Base-by-base conservation (phyloP, 345 rosid species). In the Aquilaria sinensis region DNA sequence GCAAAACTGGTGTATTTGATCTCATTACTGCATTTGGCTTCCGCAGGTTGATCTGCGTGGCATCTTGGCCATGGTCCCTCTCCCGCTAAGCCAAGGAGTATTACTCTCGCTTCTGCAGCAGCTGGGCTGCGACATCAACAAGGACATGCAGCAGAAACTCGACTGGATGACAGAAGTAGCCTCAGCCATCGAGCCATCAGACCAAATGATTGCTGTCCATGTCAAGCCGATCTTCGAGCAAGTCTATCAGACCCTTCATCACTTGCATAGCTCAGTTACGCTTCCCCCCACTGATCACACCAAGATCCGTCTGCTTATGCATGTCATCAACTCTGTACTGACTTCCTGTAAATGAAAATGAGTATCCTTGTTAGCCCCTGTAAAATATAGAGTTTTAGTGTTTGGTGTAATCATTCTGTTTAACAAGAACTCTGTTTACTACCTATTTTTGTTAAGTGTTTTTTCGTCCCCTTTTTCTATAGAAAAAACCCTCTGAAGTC, bases 11-110 rank as follows among this genome's bases (percentile, higher is more conserved):
- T 23, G 23, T 23, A 23, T 23, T 23, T 23, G 29, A 52, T n/a
- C 23, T 23, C 31, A 10, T 29, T 31, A n/a, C 33, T 43, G 12
- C 9, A 23, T 49, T 11, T 0, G 41, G 13, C 29, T 32, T 56
- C 16, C 54, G 34, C 78, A 94, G 99, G 96, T 86, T 61, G 95
- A 86, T 80, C 69, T 85, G 51, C 84, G 53, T 5, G 72, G 81
- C 47, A 72, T 94, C 9, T 53, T 94, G 58, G 64, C 80, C 2
- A 70, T 75, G 71, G 68, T 61, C 49, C 95, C 96, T 9, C 74
- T 77, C 23, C 96, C 95, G 1, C 64, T 94, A 68, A 88, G 92
- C 85, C 99, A 86, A 79, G 91, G 99, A 45, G 96, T 90, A 14
- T 73, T 94, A 6, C 86, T 90, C 8, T 80, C 92, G 9, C 87